Evolutionary conservation across 208 protist species (phyloP).

Genomic region (Giardia muris): DNA sequence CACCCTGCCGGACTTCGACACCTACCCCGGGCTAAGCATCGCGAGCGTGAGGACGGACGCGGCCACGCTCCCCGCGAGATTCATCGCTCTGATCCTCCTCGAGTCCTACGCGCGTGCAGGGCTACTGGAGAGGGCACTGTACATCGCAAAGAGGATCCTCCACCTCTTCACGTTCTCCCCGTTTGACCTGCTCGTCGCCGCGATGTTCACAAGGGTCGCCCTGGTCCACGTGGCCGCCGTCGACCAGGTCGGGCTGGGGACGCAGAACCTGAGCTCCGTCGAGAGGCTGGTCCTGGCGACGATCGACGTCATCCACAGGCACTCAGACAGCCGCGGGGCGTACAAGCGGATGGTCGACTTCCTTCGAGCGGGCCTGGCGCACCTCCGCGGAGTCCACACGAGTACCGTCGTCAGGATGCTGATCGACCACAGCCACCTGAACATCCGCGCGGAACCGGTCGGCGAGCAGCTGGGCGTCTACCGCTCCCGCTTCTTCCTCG

Average conservation of each 20-base stretch:
- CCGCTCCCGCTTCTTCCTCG: not conserved
- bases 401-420: not conserved
- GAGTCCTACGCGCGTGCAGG: not conserved
- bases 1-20: not conserved
- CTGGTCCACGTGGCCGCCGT: not conserved
- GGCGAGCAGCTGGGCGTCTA: not conserved
- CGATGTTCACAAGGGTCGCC: not conserved
- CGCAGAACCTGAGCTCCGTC: not conserved
- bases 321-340: not conserved
- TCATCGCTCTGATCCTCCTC: not conserved
- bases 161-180: not conserved
- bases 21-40: not conserved
- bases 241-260: not conserved
- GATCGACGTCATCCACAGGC: not conserved
- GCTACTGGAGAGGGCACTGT: not conserved
- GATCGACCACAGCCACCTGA: not conserved
- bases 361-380: not conserved
- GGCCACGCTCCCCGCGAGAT: not conserved
- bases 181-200: not conserved
- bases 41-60: not conserved
- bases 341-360: not conserved
- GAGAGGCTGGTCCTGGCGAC: not conserved
- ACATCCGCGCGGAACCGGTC: not conserved
- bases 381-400: not conserved
- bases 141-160: not conserved